Evolutionary conservation across 768 basidiomycete species (phyloP), one percentile per base, ranked within the genome.

Genomic region (Butyriboletus loyo): DNA sequence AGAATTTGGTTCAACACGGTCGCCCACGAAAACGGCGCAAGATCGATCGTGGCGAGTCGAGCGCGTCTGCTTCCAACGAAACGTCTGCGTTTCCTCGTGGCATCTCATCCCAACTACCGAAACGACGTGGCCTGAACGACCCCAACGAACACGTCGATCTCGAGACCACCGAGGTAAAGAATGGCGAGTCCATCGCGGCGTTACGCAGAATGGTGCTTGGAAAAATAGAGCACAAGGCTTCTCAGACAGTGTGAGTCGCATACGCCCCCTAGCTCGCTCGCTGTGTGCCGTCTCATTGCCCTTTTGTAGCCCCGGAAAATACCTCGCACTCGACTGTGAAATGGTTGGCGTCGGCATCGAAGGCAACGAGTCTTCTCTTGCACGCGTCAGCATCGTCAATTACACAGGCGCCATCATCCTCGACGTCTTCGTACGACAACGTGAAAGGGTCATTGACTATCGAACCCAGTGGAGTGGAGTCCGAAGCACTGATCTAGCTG

Each of bases 361-460:
- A 22, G 57, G 57, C 1, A 28, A 34, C 25, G 57, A 58, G n/a
- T 59, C 52, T 31, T 58, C 57, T 17, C 38, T 58, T 5, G 57
- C 52, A 14, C 52, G 57, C 7, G 56, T 59, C 25, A 54, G 51
- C 46, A 66, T 97, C 36, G 92, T 98, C 51, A 96, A 98, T 69
- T 96, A 84, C 65, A 75, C 90, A 54, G 96, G 96, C 0, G 83
- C 78, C 1, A 76, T 89, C 25, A 73, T 87, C 37, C 66, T 97
- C 56, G 95, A 98, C 62, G 87, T 80, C 45, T 94, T 92, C 58
- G 96, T 99, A 30, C 75, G 79, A 46, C 94, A 92, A 64, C 79
- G 85, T 45, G 94, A 97, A 67, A 78, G 80, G 14, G 93, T 98
- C 10, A 87, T 92, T 11, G 96, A 99, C 69, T 98, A 94, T 72